Conservation (phyloP, 305 asterid species). For the Fraxinus platypoda region DNA sequence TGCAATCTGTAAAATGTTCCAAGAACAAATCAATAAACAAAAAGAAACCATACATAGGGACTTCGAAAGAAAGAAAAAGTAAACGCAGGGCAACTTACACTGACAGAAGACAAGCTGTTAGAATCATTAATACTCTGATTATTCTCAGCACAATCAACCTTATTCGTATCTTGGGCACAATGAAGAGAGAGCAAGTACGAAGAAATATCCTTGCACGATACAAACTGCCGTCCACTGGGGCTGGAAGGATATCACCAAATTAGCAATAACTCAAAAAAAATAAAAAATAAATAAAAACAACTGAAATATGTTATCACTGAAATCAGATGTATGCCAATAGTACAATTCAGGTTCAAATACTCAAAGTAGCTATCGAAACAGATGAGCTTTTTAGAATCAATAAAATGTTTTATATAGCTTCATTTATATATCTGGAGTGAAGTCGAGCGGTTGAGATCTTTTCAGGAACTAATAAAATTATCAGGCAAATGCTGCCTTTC, state of each 20-base stretch:
- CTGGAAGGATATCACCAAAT: slow-evolving; percentile 42
- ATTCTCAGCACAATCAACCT: slow-evolving; percentile 23
- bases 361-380: not conserved
- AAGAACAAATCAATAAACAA: slow-evolving; percentile 21
- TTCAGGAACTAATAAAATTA: not conserved
- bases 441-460: not conserved
- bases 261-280: slow-evolving; percentile 18
- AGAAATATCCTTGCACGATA: slow-evolving; percentile 74
- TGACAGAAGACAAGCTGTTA: slow-evolving; percentile 32
- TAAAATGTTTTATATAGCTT: not conserved
- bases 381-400: not conserved
- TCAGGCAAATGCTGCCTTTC: not conserved
- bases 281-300: not conserved
- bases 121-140: slow-evolving; percentile 26
- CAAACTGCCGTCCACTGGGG: slow-evolving; percentile 85
- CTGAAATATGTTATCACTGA: not conserved
- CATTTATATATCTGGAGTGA: not conserved
- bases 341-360: not conserved
- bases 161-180: slow-evolving; percentile 44
- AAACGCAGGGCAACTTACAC: slow-evolving; percentile 41
- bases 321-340: not conserved
- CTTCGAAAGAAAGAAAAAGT: not conserved
- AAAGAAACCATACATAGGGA: not conserved
- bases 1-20: slow-evolving; percentile 38
- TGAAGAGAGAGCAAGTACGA: slow-evolving; percentile 62